Evolutionary conservation across 2,329 filamentous ascomycete genomes (phyloP), one percentile per base, ranked within the genome.

Genomic region (Fusarium brachygibbosum): DNA sequence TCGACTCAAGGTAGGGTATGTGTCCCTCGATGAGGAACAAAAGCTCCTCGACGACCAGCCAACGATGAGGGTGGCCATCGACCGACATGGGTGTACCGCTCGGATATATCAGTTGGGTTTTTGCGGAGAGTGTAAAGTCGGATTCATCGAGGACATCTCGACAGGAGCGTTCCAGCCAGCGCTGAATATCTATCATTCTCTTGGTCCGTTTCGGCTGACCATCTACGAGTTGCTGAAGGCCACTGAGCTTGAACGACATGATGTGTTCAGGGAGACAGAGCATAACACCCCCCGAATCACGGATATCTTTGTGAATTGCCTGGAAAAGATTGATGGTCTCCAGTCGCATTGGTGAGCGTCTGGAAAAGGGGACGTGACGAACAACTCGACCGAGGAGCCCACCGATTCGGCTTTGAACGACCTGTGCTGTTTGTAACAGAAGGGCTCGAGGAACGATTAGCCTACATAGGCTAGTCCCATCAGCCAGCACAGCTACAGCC

Each of bases 101-200:
- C 0, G 87, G 86, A 44, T 89, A 89, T 5, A 89, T 86, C 0
- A 90, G 75, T 60, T 90, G 86, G 0, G 85, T 88, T 34, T 83
- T 84, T 0, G 84, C 81, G 0, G 83, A 83, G 0, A 90, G 75
- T 0, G 84, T 88, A 38, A 84, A 81, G 63, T 89, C 87, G 3
- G 83, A 90, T 70, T 92, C 90, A 64, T 92, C 90, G 0, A 92
- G 76, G 0, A 92, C 80, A 70, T 93, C 90, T 0, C 89, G 82
- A 4, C 82, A 85, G 3, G 79, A 71, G 0, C 63, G 60, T 4
- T 85, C 78, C 8, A 91, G 73, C 79, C 84, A 87, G 0, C 75
- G 60, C 29, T 90, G 86, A 0, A 82, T 80, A 0, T 76, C 74
- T 3, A 90, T 78, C 82, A 91, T 87, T 2, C 68, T 71, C 0